Evolutionary conservation across 2,329 filamentous ascomycete genomes (phyloP).

Genomic region (Calonectria henricotiae): DNA sequence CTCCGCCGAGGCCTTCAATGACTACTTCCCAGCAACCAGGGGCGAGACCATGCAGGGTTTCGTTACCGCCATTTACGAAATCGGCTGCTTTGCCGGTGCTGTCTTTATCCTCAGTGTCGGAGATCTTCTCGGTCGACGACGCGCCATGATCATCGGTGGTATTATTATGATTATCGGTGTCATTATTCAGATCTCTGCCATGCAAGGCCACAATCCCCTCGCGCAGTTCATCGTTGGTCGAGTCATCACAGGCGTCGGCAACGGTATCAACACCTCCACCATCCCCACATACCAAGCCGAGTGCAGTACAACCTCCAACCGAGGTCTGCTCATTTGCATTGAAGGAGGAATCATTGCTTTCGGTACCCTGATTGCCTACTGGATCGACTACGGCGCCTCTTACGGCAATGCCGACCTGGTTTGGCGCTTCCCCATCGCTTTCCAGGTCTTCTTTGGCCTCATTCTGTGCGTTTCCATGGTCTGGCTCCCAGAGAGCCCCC

Average conservation of each 20-base stretch:
- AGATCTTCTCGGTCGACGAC: conserved; percentile 67
- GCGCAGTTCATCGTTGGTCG: conserved; percentile 69
- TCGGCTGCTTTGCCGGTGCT: conserved; percentile 70
- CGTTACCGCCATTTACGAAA: conserved; percentile 67
- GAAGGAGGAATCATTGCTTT: conserved; percentile 62
- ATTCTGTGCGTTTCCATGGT: conserved; percentile 62
- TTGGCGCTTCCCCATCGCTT: conserved; percentile 72
- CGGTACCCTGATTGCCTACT: conserved; percentile 63
- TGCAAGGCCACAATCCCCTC: conserved; percentile 58
- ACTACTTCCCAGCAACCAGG: conserved; percentile 64
- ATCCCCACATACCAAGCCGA: conserved; percentile 73
- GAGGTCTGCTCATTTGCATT: conserved; percentile 71
- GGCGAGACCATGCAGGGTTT: conserved; percentile 66
- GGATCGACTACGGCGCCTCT: conserved; percentile 61
- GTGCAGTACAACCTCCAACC: conserved; percentile 68
- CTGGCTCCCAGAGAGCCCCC: conserved; percentile 65
- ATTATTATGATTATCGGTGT: conserved; percentile 75
- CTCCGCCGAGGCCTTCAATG: conserved; percentile 66
- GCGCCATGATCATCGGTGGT: conserved; percentile 72
- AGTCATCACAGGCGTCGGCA: conserved; percentile 69
- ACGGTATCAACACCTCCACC: conserved; percentile 67
- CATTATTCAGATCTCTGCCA: conserved; percentile 69
- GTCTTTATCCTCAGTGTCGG: conserved; percentile 68
- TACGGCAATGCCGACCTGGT: conserved; percentile 65
- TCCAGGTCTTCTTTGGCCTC: conserved; percentile 60